These are phyloP conservation scores for Artemisia tridentata DNA, from an alignment of 129 eudicot species.

Conservation along the genomic window DNA sequence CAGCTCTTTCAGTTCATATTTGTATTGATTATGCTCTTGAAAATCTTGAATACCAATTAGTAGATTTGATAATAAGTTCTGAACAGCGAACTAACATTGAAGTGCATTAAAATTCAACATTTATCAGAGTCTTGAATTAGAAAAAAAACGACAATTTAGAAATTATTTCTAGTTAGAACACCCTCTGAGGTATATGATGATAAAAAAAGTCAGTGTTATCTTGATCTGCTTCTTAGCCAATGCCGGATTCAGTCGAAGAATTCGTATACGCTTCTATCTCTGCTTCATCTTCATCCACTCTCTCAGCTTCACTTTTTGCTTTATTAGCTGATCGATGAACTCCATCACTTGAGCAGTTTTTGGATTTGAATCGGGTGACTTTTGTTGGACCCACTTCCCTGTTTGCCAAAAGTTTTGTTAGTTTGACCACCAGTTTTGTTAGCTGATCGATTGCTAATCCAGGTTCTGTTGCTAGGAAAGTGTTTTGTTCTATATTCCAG, in stretches of 20 bases:
- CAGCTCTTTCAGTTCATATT: neutral
- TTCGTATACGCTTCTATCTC: neutral
- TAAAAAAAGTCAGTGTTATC: neutral
- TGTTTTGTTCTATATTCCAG: constrained; percentile 18
- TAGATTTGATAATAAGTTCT: neutral
- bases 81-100: no score
- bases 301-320: neutral
- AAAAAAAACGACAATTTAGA: no score
- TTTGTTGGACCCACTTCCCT: constrained; percentile 9
- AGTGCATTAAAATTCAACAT: no score
- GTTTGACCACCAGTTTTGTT: neutral
- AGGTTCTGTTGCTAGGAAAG: neutral
- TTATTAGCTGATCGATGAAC: neutral
- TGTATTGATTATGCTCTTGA: constrained; percentile 8
- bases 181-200: no score
- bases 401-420: constrained; percentile 14
- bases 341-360: neutral
- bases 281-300: constrained; percentile 8
- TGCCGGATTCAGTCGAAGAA: constrained; percentile 8
- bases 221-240: constrained; percentile 21
- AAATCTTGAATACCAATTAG: neutral
- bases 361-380: neutral
- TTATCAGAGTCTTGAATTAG: no score
- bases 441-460: neutral
- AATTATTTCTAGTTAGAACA: no score